A percentile compares a stretch with the other conserved stretches of the same genome.
Conservation (phyloP, 2,329 filamentous ascomycete species). For the Fragosphaeria purpurea region DNA sequence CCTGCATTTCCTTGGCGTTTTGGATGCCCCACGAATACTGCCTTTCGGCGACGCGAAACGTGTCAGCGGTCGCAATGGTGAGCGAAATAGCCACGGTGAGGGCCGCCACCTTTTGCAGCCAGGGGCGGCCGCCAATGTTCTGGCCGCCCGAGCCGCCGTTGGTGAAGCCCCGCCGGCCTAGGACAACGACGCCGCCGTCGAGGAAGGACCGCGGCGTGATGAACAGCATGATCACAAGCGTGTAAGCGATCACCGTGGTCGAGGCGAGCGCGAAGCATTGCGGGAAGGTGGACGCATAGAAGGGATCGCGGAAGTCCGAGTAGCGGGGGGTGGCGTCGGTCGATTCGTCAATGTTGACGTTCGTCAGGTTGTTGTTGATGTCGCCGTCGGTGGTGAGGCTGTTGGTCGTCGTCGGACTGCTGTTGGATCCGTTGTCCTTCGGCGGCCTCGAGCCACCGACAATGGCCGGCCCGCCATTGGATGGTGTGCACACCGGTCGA, state of each 20-base stretch:
- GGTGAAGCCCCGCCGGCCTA: slow-evolving; percentile 75
- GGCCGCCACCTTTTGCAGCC: slow-evolving; percentile 78
- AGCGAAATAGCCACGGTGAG: slow-evolving; percentile 71
- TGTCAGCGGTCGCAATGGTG: slow-evolving; percentile 87
- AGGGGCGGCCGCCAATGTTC: slow-evolving; percentile 82
- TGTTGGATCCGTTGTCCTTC: background rate
- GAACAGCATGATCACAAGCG: slow-evolving; percentile 86
- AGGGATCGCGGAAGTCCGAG: slow-evolving; percentile 69
- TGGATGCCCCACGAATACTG: slow-evolving; percentile 75
- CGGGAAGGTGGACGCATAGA: slow-evolving; percentile 87
- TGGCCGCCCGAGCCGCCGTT: slow-evolving; percentile 69
- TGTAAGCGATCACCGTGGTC: slow-evolving; percentile 82
- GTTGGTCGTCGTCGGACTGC: slow-evolving; percentile 25
- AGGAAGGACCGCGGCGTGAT: slow-evolving; percentile 93
- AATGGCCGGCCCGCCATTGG: slow-evolving; percentile 26
- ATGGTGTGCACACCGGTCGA: slow-evolving; percentile 43
- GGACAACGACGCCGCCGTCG: slow-evolving; percentile 71
- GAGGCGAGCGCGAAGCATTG: slow-evolving; percentile 89
- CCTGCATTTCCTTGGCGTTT: slow-evolving; percentile 66
- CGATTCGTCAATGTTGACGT: slow-evolving; percentile 21
- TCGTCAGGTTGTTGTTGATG: slow-evolving; percentile 7
- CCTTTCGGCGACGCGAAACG: slow-evolving; percentile 69
- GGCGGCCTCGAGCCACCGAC: slow-evolving; percentile 18
- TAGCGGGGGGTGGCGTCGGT: slow-evolving; percentile 28
- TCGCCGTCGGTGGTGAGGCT: slow-evolving; percentile 21